phyloP scores from a whole-genome alignment of 2,329 filamentous ascomycete genomes.

The Paecilomyces variotii region DNA sequence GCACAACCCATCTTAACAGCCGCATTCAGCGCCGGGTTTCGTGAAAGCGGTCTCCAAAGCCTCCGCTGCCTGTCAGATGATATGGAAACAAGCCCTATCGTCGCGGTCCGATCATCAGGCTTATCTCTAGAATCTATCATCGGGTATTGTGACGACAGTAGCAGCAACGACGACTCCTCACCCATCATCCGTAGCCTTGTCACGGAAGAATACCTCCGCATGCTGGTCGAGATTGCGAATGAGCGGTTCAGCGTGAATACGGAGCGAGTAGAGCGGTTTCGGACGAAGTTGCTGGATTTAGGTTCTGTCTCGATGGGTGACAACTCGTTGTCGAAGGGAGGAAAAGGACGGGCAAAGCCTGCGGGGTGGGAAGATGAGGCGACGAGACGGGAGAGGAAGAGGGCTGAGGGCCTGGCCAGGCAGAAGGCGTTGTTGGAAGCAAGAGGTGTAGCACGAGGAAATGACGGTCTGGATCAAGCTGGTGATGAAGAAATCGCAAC shows the following conservation, averaged over 20 bases:
- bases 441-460: slow-evolving; percentile 4
- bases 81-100: slow-evolving; percentile 56
- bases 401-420: slow-evolving; percentile 31
- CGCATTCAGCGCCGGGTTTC: slow-evolving; percentile 74
- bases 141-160: slow-evolving; percentile 43
- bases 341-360: slow-evolving; percentile 12
- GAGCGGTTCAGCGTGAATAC: slow-evolving; percentile 42
- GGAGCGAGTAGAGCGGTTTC: slow-evolving; percentile 33
- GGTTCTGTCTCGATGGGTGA: slow-evolving; percentile 5
- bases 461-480: background rate
- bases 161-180: slow-evolving; percentile 28
- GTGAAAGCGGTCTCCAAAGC: slow-evolving; percentile 69
- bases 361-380: slow-evolving; percentile 32
- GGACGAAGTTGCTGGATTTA: slow-evolving; percentile 18
- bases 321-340: background rate
- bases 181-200: slow-evolving; percentile 49
- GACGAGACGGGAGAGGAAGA: slow-evolving; percentile 30
- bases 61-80: slow-evolving; percentile 48
- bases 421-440: slow-evolving; percentile 15
- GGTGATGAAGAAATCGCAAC: background rate
- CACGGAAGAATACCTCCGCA: slow-evolving; percentile 57
- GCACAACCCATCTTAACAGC: slow-evolving; percentile 69
- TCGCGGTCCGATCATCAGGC: slow-evolving; percentile 78
- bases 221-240: slow-evolving; percentile 63
- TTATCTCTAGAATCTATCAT: slow-evolving; percentile 75